These are phyloP conservation scores for Rhizophora mangle DNA, from an alignment of 345 rosid genomes.

Conservation along the genomic window DNA sequence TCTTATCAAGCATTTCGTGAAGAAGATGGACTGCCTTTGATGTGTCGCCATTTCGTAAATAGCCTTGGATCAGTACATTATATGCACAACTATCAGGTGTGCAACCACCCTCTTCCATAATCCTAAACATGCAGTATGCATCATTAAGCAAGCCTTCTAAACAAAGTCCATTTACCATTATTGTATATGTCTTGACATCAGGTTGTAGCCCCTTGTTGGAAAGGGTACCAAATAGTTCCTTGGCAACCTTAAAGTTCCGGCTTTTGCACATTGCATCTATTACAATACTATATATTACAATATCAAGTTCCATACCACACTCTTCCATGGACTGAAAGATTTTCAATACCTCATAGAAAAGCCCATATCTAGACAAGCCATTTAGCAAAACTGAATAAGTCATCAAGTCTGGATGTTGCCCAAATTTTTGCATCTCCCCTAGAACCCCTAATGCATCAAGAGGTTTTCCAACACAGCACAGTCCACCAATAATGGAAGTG, in stretches of 20 bases:
- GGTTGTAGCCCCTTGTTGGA: conserved; percentile 26
- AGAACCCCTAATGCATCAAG: not conserved
- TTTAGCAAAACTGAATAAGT: conserved; percentile 14
- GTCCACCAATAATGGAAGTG: not conserved
- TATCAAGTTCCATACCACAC: not conserved
- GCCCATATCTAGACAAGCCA: conserved; percentile 6
- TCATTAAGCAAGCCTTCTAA: conserved; percentile 8
- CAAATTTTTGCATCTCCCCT: not conserved
- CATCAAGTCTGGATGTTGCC: not conserved
- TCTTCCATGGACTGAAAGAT: not conserved
- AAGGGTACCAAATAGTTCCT: conserved; percentile 17
- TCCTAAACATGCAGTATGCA: not conserved
- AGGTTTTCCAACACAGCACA: not conserved
- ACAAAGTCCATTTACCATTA: conserved; percentile 31
- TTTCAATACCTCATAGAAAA: not conserved
- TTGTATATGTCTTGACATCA: conserved; percentile 25
- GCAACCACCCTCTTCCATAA: conserved; percentile 9
- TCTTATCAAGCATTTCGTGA: not conserved
- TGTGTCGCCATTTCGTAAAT: not conserved
- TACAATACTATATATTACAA: conserved; percentile 5
- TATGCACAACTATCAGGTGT: not conserved
- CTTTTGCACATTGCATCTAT: conserved; percentile 5
- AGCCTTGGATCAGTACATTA: conserved; percentile 12
- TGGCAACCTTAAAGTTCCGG: conserved; percentile 6
- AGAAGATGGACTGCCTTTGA: not conserved